Conservation (phyloP, 2,329 filamentous ascomycete genomes). For the Ophiocordyceps australis region DNA sequence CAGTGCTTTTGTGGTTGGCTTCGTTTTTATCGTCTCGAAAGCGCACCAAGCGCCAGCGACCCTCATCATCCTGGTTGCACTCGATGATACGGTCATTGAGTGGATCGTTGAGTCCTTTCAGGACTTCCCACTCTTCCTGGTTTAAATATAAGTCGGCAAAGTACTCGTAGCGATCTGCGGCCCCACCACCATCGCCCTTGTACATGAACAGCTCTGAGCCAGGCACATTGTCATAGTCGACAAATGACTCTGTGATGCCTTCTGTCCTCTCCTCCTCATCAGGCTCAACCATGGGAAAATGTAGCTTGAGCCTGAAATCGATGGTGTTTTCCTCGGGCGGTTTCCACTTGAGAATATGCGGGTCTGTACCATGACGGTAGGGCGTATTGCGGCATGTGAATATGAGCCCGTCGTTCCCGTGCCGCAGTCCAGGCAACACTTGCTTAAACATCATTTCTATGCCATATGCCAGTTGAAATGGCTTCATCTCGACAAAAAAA, state of each 20-base stretch:
- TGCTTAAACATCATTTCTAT: conserved; percentile 85
- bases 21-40: conserved; percentile 88
- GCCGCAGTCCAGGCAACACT: conserved; percentile 65
- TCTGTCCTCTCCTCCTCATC: conserved; percentile 50
- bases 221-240: conserved; percentile 69
- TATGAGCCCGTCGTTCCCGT: conserved; percentile 92
- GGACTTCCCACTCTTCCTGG: conserved; percentile 61
- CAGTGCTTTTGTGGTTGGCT: conserved; percentile 74
- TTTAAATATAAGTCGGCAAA: conserved; percentile 55
- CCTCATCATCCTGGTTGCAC: conserved; percentile 60
- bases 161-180: conserved; percentile 34
- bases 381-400: conserved; percentile 85
- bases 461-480: conserved; percentile 76
- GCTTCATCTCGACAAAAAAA: conserved; percentile 75
- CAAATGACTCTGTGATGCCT: conserved; percentile 40
- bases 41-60: conserved; percentile 70
- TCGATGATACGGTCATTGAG: conserved; percentile 83
- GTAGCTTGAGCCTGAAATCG: conserved; percentile 68
- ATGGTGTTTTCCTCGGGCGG: conserved; percentile 88
- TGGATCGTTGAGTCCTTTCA: conserved; percentile 57
- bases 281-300: conserved; percentile 56
- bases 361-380: conserved; percentile 82
- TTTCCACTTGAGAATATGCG: conserved; percentile 96
- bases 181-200: conserved; percentile 34
- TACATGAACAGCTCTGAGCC: conserved; percentile 55